Evolutionary conservation across 2,329 filamentous ascomycete species (phyloP).

Genomic region (Penicillium sumatraense): DNA sequence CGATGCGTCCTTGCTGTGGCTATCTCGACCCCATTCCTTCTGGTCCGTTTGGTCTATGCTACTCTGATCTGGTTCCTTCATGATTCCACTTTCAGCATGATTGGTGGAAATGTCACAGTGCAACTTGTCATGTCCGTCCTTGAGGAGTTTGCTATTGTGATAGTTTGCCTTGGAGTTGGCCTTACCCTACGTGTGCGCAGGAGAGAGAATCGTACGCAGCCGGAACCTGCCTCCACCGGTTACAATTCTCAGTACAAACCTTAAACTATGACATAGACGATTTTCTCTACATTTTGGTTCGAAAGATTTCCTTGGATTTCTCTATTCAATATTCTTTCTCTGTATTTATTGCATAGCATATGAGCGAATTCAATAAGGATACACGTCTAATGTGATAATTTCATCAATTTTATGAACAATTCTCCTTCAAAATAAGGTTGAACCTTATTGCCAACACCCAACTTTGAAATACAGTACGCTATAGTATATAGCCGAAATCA

Average conservation of each 20-base stretch:
- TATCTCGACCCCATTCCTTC: slow-evolving; percentile 53
- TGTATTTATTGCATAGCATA: too few relatives aligned
- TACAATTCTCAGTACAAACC: not conserved
- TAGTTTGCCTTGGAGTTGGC: slow-evolving; percentile 44
- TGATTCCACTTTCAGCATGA: slow-evolving; percentile 49
- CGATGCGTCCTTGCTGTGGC: slow-evolving; percentile 51
- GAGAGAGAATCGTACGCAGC: not conserved
- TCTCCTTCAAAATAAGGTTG: too few relatives aligned
- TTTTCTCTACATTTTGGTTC: not conserved
- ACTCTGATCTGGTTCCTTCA: slow-evolving; percentile 49
- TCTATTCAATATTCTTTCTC: too few relatives aligned
- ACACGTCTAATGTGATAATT: too few relatives aligned
- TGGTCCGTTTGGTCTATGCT: slow-evolving; percentile 56
- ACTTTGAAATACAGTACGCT: too few relatives aligned
- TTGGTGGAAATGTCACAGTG: slow-evolving; percentile 46
- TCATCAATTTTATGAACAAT: too few relatives aligned
- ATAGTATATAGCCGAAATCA: too few relatives aligned
- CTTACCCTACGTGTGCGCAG: slow-evolving; percentile 25
- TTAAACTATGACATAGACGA: not conserved
- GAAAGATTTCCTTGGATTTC: too few relatives aligned
- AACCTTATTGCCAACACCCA: too few relatives aligned
- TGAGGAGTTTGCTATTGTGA: slow-evolving; percentile 56
- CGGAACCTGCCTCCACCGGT: not conserved
- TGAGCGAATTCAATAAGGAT: too few relatives aligned
- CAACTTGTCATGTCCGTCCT: slow-evolving; percentile 54